A percentile compares a stretch with the other conserved stretches of the same genome.
Conservation (phyloP, 2,329 filamentous ascomycete genomes). For the Colletotrichum lupini region DNA sequence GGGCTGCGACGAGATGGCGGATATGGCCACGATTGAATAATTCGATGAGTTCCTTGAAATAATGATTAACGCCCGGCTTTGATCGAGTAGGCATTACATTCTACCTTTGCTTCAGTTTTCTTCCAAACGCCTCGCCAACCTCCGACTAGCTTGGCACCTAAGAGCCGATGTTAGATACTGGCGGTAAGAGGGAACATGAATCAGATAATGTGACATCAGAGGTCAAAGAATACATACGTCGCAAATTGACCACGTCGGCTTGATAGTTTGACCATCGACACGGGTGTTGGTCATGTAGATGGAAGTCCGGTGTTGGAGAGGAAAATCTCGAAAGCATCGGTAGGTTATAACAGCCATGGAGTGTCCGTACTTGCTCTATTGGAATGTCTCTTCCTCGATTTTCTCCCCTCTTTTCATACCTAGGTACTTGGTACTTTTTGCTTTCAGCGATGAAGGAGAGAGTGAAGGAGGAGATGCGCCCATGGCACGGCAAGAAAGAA, state of each 20-base stretch:
- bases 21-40: background rate
- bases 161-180: background rate
- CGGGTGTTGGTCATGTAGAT: background rate
- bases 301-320: background rate
- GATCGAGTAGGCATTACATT: background rate
- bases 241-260: background rate
- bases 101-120: background rate
- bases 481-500: background rate
- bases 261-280: background rate
- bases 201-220: background rate
- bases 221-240: background rate
- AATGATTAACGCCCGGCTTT: background rate
- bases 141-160: background rate
- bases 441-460: background rate
- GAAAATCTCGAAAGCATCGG: background rate
- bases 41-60: background rate
- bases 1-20: background rate
- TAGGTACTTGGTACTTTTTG: background rate
- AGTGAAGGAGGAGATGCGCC: too few relatives aligned
- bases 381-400: background rate
- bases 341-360: background rate
- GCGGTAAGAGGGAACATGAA: background rate
- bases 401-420: background rate
- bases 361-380: background rate
- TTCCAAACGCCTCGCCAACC: background rate